Conservation (phyloP, 2,329 filamentous ascomycete species). For the Pseudopithomyces maydicus region DNA sequence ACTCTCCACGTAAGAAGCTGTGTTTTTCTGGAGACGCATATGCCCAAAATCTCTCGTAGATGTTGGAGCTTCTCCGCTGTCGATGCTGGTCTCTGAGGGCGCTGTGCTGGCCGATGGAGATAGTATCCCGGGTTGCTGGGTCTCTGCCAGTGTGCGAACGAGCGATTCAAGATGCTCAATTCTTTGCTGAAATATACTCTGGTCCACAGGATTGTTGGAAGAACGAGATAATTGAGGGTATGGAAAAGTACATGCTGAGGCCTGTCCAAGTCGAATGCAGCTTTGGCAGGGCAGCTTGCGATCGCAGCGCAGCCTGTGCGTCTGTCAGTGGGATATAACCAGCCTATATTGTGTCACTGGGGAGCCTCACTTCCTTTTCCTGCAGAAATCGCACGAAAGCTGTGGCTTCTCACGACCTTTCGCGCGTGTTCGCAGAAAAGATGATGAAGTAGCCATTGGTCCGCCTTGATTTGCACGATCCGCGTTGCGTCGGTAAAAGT, state of each 20-base stretch:
- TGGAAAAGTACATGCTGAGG: neutral
- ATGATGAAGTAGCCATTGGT: neutral
- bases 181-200: neutral
- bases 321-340: neutral
- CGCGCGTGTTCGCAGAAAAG: neutral
- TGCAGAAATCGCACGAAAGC: neutral
- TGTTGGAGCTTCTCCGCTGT: neutral
- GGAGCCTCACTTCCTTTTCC: neutral
- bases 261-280: neutral
- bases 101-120: neutral
- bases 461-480: neutral
- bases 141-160: neutral
- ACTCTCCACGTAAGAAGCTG: slow-evolving; percentile 13
- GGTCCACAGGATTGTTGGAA: neutral
- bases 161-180: neutral
- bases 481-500: neutral
- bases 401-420: neutral
- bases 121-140: neutral
- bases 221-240: neutral
- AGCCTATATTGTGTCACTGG: neutral
- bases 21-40: neutral
- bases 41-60: neutral
- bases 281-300: neutral
- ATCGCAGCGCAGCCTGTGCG: neutral
- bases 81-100: neutral